Percentiles rank a stretch among this genome's conserved stretches.
Conservation (phyloP, 2,329 filamentous ascomycete species). For the Gyromitra esculenta region DNA sequence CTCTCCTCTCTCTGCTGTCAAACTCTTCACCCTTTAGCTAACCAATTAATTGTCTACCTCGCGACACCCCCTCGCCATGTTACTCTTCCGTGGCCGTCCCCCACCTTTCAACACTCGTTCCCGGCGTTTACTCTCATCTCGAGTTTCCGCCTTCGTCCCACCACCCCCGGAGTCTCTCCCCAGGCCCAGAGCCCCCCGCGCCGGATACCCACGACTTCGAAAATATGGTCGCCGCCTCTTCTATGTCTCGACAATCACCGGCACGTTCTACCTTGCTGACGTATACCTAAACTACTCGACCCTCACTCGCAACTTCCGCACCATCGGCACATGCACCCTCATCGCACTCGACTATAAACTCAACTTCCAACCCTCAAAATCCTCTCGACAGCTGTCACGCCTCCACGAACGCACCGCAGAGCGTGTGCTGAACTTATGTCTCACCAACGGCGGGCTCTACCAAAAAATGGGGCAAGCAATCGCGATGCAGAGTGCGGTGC, state of each 20-base stretch:
- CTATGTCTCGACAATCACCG: constrained; percentile 69
- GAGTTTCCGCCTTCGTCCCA: constrained; percentile 69
- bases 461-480: constrained; percentile 98
- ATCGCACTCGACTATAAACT: constrained; percentile 95
- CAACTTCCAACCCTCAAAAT: constrained; percentile 79
- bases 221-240: constrained; percentile 81
- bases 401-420: constrained; percentile 86
- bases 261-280: constrained; percentile 75
- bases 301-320: constrained; percentile 79
- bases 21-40: background rate
- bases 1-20: background rate
- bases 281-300: constrained; percentile 79
- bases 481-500: constrained; percentile 94
- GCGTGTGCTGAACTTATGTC: constrained; percentile 80
- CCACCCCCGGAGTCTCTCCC: constrained; percentile 83
- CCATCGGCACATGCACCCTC: constrained; percentile 80
- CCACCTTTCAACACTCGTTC: constrained; percentile 4
- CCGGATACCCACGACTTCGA: constrained; percentile 72
- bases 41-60: background rate
- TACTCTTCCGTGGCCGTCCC: constrained; percentile 27
- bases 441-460: constrained; percentile 89
- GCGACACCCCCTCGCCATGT: constrained; percentile 1
- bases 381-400: constrained; percentile 62
- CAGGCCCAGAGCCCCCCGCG: constrained; percentile 73
- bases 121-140: constrained; percentile 15